These are phyloP conservation scores for Irpex lacteus DNA, from an alignment of 1,284 basidiomycete genomes.

Conservation along the genomic window DNA sequence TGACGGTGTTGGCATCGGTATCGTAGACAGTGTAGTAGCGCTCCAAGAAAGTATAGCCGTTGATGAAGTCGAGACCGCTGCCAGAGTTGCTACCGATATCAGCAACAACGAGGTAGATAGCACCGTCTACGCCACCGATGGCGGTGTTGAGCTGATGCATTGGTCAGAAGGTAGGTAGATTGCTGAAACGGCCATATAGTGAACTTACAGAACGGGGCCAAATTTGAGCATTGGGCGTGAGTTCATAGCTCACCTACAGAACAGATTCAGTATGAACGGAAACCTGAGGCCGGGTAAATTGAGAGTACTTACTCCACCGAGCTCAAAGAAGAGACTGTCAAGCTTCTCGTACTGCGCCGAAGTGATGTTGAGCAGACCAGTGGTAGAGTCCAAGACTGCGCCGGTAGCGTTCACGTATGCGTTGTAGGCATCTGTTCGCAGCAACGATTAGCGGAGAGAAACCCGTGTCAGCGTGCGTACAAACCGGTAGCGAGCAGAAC, in stretches of 20 bases:
- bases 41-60: conserved; percentile 37
- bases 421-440: conserved; percentile 27
- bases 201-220: conserved; percentile 20
- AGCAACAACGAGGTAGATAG: conserved; percentile 27
- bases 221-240: conserved; percentile 14
- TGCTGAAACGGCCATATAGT: neutral
- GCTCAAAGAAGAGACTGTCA: conserved; percentile 40
- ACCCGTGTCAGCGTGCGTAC: conserved; percentile 6
- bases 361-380: conserved; percentile 40
- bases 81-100: conserved; percentile 22
- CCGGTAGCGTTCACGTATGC: conserved; percentile 36
- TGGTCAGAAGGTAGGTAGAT: neutral
- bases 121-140: conserved; percentile 25
- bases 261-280: neutral
- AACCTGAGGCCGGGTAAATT: neutral
- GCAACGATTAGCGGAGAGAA: neutral
- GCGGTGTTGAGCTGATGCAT: conserved; percentile 25
- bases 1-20: conserved; percentile 39
- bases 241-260: neutral
- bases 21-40: conserved; percentile 69
- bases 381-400: conserved; percentile 32
- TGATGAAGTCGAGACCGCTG: conserved; percentile 30
- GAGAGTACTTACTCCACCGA: conserved; percentile 24
- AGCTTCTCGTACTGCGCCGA: conserved; percentile 35
- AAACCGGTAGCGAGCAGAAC: conserved; percentile 35